Percentiles rank a stretch among this genome's conserved stretches.
phyloP scores from a whole-genome alignment of 2,329 filamentous ascomycete species.

The Botrytis galanthina region DNA sequence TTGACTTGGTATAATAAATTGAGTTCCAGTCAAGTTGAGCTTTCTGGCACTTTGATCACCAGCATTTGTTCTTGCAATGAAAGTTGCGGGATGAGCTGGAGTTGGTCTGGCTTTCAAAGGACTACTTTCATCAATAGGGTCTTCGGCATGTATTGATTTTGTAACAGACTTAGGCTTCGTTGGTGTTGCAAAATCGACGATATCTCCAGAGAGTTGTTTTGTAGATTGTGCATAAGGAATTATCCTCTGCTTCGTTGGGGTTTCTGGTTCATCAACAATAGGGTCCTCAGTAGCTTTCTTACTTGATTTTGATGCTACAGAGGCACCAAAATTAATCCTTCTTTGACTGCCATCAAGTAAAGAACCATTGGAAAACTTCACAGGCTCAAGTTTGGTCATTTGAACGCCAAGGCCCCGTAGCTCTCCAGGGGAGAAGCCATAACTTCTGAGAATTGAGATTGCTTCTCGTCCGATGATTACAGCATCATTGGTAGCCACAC shows the following conservation, averaged over 20 bases:
- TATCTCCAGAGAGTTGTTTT: constrained; percentile 24
- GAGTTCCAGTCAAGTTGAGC: constrained; percentile 81
- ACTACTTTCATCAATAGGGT: constrained; percentile 56
- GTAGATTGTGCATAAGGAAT: constrained; percentile 17
- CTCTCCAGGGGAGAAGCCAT: constrained; percentile 84
- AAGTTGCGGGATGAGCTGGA: constrained; percentile 51
- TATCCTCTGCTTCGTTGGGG: constrained; percentile 39
- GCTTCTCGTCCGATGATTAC: constrained; percentile 76
- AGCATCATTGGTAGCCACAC: constrained; percentile 76
- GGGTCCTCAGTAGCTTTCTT: constrained; percentile 42
- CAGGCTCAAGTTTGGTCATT: constrained; percentile 84
- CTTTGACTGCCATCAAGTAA: constrained; percentile 72
- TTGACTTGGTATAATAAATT: constrained; percentile 86
- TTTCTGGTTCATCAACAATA: constrained; percentile 48
- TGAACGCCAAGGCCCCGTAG: constrained; percentile 90
- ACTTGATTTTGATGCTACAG: constrained; percentile 41
- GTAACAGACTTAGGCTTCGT: constrained; percentile 28
- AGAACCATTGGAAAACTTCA: constrained; percentile 57
- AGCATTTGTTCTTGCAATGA: constrained; percentile 48
- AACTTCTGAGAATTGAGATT: constrained; percentile 76
- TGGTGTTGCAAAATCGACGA: constrained; percentile 34
- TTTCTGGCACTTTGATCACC: constrained; percentile 55
- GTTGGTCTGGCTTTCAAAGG: constrained; percentile 49
- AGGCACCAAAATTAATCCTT: constrained; percentile 68
- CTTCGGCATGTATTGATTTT: constrained; percentile 32